These are phyloP conservation scores for Babesia ovis DNA, from an alignment of 169 alveolate genomes.

Conservation along the genomic window DNA sequence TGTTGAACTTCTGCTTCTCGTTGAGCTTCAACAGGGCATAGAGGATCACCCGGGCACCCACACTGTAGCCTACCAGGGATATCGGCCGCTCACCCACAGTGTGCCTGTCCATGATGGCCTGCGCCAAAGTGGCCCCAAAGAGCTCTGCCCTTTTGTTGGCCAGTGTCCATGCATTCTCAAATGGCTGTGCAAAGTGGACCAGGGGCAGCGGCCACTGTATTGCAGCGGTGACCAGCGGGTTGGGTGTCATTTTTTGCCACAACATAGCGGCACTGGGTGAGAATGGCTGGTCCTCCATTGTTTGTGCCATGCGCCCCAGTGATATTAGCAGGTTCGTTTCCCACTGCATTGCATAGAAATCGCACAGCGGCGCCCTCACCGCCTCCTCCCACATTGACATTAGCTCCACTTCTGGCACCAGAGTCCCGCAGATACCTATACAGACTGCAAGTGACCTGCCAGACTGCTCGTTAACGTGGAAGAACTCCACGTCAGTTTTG, in stretches of 20 bases:
- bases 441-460: constrained; percentile 77
- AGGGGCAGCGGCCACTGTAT: constrained; percentile 87
- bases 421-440: constrained; percentile 72
- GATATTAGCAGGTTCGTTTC: constrained; percentile 70
- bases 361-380: constrained; percentile 70
- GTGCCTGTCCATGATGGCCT: constrained; percentile 80
- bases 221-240: constrained; percentile 10
- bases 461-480: constrained; percentile 73
- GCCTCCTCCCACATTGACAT: constrained; percentile 77
- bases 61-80: constrained; percentile 87
- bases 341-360: constrained; percentile 77
- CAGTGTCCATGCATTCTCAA: constrained; percentile 88
- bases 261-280: constrained; percentile 77
- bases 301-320: constrained; percentile 66
- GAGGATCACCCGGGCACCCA: constrained; percentile 89
- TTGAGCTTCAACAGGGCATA: constrained; percentile 83
- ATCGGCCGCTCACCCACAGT: constrained; percentile 89
- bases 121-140: constrained; percentile 87
- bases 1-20: constrained; percentile 72
- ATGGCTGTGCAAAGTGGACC: constrained; percentile 83
- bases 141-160: constrained; percentile 85
- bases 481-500: constrained; percentile 75
- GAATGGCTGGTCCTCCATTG: constrained; percentile 72
- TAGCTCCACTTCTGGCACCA: constrained; percentile 29
- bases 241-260: constrained; percentile 67